Conservation (phyloP, 164 flowering plant species). For the Santalum album region DNA sequence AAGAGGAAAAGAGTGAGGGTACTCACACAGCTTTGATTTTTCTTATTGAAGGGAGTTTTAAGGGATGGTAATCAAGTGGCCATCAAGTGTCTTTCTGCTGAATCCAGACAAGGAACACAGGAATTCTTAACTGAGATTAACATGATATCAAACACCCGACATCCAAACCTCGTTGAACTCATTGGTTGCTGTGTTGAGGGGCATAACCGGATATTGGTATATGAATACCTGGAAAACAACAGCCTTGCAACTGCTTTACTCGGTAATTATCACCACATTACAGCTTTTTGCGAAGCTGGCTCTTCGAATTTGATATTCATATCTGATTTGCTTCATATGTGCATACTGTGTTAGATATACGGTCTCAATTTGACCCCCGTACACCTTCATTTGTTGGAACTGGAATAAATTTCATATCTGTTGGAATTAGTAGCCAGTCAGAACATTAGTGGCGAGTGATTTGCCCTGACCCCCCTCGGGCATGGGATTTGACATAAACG, state of each 20-base stretch:
- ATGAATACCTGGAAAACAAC: slow-evolving; percentile 75
- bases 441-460: no score
- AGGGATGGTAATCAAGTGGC: slow-evolving; percentile 65
- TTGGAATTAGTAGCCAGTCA: no score
- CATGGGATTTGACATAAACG: no score
- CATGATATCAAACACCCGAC: slow-evolving; percentile 56
- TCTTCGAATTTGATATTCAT: no score
- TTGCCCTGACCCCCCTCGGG: no score
- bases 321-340: no score
- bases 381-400: no score
- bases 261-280: slow-evolving; percentile 26
- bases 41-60: slow-evolving; percentile 54
- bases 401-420: no score
- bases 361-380: no score
- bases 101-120: slow-evolving; percentile 62
- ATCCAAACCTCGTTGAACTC: slow-evolving; percentile 74
- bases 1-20: not conserved
- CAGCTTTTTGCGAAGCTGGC: no score
- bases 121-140: slow-evolving; percentile 80
- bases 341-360: no score
- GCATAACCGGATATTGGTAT: slow-evolving; percentile 55
- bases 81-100: slow-evolving; percentile 63
- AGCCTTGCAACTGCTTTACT: slow-evolving; percentile 61
- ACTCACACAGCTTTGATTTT: slow-evolving; percentile 3
- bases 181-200: slow-evolving; percentile 76